Conservation (phyloP, 2,329 filamentous ascomycete genomes). For the Fusarium sororula region DNA sequence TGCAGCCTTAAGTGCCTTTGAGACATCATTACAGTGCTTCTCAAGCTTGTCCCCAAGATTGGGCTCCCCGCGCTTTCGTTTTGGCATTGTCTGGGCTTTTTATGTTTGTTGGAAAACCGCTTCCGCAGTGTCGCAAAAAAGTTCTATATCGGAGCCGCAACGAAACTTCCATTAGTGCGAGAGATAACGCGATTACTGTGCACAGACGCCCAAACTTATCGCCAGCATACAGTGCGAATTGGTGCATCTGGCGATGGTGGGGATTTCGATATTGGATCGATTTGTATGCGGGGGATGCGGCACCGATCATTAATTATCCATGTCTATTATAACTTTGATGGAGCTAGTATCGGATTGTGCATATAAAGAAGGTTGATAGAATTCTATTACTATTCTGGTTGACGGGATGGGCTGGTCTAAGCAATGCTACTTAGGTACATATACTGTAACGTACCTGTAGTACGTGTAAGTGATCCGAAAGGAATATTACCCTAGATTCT, state of each 20-base stretch:
- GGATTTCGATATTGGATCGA: background rate
- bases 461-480: background rate
- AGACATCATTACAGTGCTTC: conserved; percentile 67
- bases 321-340: background rate
- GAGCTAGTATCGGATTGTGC: background rate
- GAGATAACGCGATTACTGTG: conserved; percentile 34
- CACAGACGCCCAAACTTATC: fast-evolving
- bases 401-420: background rate
- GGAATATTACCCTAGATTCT: background rate
- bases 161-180: conserved; percentile 63
- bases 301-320: conserved; percentile 12
- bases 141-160: conserved; percentile 30
- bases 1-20: conserved; percentile 74
- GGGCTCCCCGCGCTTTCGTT: conserved; percentile 64
- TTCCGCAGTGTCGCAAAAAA: conserved; percentile 35
- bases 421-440: background rate
- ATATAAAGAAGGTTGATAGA: background rate
- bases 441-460: background rate
- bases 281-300: conserved; percentile 7
- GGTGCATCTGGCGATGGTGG: conserved; percentile 20
- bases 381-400: background rate
- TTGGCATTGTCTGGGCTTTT: conserved; percentile 56
- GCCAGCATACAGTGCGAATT: conserved; percentile 8
- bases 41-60: conserved; percentile 61
- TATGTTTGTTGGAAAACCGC: conserved; percentile 15